Percentiles rank a stretch among this genome's conserved stretches.
Conservation (phyloP, 2,329 filamentous ascomycete species). For the Cercospora brassicicola region DNA sequence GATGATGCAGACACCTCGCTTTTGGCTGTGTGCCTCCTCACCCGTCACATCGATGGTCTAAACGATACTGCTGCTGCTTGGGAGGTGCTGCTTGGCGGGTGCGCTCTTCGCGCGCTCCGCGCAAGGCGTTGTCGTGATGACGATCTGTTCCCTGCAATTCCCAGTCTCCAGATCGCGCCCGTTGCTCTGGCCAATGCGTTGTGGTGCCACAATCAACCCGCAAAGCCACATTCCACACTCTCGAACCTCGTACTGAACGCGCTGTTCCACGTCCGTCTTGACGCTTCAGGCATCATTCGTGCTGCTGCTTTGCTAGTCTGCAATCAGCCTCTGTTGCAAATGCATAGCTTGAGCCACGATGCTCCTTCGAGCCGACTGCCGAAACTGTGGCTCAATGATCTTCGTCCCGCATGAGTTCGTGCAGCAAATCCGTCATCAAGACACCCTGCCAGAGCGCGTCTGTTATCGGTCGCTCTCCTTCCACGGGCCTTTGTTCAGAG, state of each 20-base stretch:
- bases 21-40: background rate
- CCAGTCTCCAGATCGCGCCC: slow-evolving; percentile 33
- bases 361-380: slow-evolving; percentile 2
- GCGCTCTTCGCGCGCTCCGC: background rate
- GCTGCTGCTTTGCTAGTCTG: background rate
- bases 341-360: slow-evolving; percentile 5
- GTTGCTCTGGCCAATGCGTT: slow-evolving; percentile 43
- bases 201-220: background rate
- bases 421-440: background rate
- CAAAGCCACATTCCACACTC: slow-evolving; percentile 4
- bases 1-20: background rate
- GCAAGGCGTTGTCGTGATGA: slow-evolving; percentile 3
- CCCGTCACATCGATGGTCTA: slow-evolving; percentile 32
- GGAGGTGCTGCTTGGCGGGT: background rate
- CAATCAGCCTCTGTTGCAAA: background rate
- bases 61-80: slow-evolving; percentile 18
- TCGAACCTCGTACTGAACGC: background rate
- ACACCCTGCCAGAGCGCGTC: background rate
- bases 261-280: background rate
- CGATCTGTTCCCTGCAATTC: background rate
- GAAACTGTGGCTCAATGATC: background rate
- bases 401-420: background rate
- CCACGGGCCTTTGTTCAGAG: background rate
- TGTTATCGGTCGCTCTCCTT: background rate
- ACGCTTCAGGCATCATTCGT: background rate